Evolutionary conservation across 768 basidiomycete species (phyloP).

Genomic region (Neoboletus subvelutipes): DNA sequence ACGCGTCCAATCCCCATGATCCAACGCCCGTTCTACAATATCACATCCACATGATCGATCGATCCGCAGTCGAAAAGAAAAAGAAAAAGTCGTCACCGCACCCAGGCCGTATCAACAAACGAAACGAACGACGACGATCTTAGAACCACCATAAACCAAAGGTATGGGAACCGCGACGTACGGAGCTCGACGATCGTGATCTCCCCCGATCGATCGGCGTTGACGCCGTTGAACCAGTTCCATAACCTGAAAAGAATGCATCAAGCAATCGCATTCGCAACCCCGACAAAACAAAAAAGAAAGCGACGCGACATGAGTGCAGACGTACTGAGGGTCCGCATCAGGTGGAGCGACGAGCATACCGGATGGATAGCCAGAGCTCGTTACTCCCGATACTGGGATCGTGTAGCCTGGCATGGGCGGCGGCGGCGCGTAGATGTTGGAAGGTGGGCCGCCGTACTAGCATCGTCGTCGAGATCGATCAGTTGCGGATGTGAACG

Average conservation of each 20-base stretch:
- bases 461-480: neutral
- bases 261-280: neutral
- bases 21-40: conserved; percentile 36
- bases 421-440: conserved; percentile 7
- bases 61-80: neutral
- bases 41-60: neutral
- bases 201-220: conserved; percentile 63
- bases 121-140: neutral
- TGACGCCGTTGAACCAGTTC: conserved; percentile 71
- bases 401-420: neutral
- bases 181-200: conserved; percentile 68
- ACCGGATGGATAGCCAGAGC: neutral
- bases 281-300: neutral
- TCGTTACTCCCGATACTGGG: neutral
- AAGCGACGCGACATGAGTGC: neutral
- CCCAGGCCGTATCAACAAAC: neutral
- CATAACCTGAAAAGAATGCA: conserved; percentile 49
- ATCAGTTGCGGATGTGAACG: neutral
- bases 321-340: conserved; percentile 70
- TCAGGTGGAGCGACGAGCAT: conserved; percentile 39
- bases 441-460: conserved; percentile 10
- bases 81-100: neutral
- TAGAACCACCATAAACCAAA: neutral
- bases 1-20: conserved; percentile 78
- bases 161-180: conserved; percentile 35